phyloP scores from a whole-genome alignment of 176 grass and related monocot genomes.

The Alopecurus myosuroides region DNA sequence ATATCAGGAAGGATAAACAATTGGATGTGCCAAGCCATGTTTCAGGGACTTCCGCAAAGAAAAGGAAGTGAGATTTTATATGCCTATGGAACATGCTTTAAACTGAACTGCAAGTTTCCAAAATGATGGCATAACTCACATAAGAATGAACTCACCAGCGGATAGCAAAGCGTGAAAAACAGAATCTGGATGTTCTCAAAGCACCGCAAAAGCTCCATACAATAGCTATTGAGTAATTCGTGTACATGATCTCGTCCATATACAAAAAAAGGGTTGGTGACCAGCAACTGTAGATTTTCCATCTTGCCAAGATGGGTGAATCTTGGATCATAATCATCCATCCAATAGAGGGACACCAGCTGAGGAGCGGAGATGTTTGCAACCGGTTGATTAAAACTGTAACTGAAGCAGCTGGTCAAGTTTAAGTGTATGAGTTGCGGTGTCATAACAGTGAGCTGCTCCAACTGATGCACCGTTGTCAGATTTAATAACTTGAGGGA shows the following conservation, averaged over 20 bases:
- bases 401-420: not conserved
- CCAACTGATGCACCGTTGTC: not conserved
- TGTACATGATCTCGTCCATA: not conserved
- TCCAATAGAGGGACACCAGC: too few species aligned
- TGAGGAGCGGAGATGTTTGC: too few species aligned
- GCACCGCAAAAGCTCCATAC: not conserved
- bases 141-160: not conserved
- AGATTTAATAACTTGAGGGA: not conserved
- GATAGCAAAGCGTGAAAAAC: not conserved
- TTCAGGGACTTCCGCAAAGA: not conserved
- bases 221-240: not conserved
- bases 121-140: not conserved
- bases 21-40: not conserved
- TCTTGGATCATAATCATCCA: too few species aligned
- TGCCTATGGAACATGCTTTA: not conserved
- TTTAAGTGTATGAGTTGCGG: not conserved
- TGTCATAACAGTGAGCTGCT: not conserved
- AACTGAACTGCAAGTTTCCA: not conserved
- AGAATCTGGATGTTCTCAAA: not conserved
- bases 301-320: not conserved
- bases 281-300: not conserved
- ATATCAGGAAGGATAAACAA: not conserved
- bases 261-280: not conserved
- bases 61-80: not conserved
- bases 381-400: not conserved